phyloP scores from a whole-genome alignment of 116 monocot species.

The Dioscorea cayenensis region DNA sequence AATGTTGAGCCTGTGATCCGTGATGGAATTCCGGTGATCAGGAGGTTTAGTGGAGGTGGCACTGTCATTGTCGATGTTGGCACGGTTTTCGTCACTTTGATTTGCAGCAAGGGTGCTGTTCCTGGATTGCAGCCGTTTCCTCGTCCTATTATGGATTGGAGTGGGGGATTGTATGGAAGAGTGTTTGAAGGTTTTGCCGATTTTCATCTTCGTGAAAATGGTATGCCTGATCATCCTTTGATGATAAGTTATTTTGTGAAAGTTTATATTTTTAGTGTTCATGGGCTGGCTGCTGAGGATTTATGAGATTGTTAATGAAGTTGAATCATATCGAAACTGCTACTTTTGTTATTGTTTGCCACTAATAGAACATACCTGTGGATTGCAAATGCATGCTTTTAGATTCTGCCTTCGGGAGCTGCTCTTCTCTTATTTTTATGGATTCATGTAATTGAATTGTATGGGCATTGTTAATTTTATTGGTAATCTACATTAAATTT shows the following conservation, averaged over 20 bases:
- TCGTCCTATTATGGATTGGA: conserved; percentile 83
- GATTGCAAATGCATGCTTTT: too few relatives aligned
- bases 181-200: conserved; percentile 41
- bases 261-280: not conserved
- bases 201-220: conserved; percentile 82
- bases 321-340: too few relatives aligned
- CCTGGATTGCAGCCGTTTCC: conserved; percentile 74
- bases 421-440: too few relatives aligned
- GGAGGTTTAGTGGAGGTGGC: conserved; percentile 79
- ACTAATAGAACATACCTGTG: too few relatives aligned
- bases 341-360: too few relatives aligned
- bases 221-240: conserved; percentile 15
- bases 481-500: too few relatives aligned
- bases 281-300: too few relatives aligned
- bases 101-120: conserved; percentile 80
- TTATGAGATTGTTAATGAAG: too few relatives aligned
- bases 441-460: too few relatives aligned
- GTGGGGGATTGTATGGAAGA: conserved; percentile 47
- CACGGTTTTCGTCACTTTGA: conserved; percentile 68
- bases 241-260: too few relatives aligned
- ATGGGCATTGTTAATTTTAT: too few relatives aligned
- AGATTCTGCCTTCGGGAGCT: too few relatives aligned
- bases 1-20: conserved; percentile 47
- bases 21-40: conserved; percentile 70
- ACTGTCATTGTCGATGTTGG: conserved; percentile 81